phyloP scores from a whole-genome alignment of 1,139 yeast genomes.

The Diutina pseudorugosa region DNA sequence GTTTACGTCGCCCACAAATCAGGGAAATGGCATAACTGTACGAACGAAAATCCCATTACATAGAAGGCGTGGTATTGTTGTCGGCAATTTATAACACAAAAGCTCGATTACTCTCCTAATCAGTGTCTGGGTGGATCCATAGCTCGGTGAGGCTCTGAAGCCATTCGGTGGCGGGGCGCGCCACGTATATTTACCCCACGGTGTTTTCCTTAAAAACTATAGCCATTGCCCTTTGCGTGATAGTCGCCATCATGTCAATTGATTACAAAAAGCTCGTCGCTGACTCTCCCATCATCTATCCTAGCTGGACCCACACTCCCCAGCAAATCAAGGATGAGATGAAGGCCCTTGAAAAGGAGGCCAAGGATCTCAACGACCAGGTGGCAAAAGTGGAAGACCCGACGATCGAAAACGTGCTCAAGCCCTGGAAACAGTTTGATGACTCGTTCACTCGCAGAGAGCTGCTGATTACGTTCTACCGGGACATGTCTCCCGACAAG shows the following conservation, averaged over 20 bases:
- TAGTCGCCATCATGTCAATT: background rate
- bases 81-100: background rate
- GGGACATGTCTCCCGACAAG: conserved; percentile 53
- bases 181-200: background rate
- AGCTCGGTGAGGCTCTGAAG: background rate
- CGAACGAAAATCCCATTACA: background rate
- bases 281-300: conserved; percentile 10
- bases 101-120: background rate
- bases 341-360: conserved; percentile 30
- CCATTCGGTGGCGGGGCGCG: background rate
- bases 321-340: conserved; percentile 33
- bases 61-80: too few species aligned
- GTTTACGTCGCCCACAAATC: too few species aligned
- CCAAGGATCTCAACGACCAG: conserved; percentile 37
- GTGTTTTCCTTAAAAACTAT: background rate
- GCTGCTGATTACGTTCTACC: conserved; percentile 49
- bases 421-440: conserved; percentile 37
- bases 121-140: background rate
- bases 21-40: too few species aligned
- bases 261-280: background rate
- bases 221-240: background rate
- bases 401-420: conserved; percentile 42
- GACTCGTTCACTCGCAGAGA: conserved; percentile 32
- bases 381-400: conserved; percentile 41
- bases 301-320: conserved; percentile 52